These are phyloP conservation scores for Saururus chinensis DNA, from an alignment of 164 flowering plant species.

Conservation along the genomic window DNA sequence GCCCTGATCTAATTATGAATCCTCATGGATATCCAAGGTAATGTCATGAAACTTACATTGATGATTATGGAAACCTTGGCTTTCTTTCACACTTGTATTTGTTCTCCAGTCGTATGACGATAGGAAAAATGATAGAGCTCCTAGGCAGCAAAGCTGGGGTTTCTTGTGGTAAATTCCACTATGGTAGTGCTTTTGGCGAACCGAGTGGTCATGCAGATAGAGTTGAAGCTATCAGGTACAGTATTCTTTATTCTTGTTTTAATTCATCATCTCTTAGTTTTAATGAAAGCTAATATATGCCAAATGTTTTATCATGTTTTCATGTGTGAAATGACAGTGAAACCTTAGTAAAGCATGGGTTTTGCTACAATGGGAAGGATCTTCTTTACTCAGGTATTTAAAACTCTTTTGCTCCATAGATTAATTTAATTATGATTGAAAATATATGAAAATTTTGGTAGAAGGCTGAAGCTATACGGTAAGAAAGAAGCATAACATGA, in stretches of 20 bases:
- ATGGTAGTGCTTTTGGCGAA: slow-evolving; percentile 99
- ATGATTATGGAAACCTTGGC: not conserved
- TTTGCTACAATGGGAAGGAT: slow-evolving; percentile 91
- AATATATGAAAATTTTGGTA: no score
- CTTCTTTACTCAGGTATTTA: slow-evolving; percentile 74
- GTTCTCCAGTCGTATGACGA: slow-evolving; percentile 85
- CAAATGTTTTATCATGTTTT: not conserved
- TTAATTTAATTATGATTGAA: no score
- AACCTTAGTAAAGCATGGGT: slow-evolving; percentile 81
- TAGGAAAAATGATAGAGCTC: slow-evolving; percentile 99
- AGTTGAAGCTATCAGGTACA: slow-evolving; percentile 86
- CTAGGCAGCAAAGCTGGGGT: slow-evolving; percentile 98
- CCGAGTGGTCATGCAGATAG: slow-evolving; percentile 96
- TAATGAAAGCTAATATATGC: not conserved
- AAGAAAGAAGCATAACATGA: no score
- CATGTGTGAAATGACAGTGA: slow-evolving; percentile 39
- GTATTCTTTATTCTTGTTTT: not conserved
- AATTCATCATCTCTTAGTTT: not conserved
- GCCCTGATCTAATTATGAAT: slow-evolving; percentile 98
- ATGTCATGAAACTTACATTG: not conserved
- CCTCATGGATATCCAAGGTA: slow-evolving; percentile 99
- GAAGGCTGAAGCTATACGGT: no score
- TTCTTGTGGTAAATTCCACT: slow-evolving; percentile 86
- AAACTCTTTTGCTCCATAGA: not conserved
- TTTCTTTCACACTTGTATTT: not conserved